Evolutionary conservation across 441 rosid species (phyloP).

Genomic region (Isatis lusitanica): DNA sequence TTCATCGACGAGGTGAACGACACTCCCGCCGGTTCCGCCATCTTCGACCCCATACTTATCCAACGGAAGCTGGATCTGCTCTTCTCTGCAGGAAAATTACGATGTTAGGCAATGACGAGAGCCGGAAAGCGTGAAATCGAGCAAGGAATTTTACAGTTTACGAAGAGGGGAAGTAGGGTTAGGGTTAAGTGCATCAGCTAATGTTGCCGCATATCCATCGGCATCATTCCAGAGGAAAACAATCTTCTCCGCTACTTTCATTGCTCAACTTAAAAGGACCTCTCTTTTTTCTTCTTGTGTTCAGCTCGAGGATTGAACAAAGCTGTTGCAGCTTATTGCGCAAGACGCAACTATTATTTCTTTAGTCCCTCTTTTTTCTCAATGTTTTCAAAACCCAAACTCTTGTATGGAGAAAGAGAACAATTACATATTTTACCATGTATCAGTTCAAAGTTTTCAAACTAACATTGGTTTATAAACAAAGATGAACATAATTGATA

Average conservation of each 20-base stretch:
- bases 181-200: conserved; percentile 51
- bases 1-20: conserved; percentile 54
- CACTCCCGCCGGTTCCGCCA: conserved; percentile 43
- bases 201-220: conserved; percentile 51
- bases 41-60: conserved; percentile 54
- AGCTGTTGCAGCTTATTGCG: background rate
- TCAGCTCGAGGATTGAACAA: background rate
- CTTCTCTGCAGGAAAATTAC: conserved; percentile 43
- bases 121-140: background rate
- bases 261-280: conserved; percentile 1
- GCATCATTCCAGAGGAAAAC: conserved; percentile 50
- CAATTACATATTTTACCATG: too few relatives aligned
- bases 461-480: background rate
- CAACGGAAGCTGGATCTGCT: conserved; percentile 56
- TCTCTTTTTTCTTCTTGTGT: too few relatives aligned
- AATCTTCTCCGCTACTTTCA: conserved; percentile 61
- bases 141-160: conserved; percentile 45
- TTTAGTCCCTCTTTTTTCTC: too few relatives aligned
- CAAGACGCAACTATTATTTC: conserved; percentile 8
- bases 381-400: background rate
- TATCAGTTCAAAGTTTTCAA: too few relatives aligned
- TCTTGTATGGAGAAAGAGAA: too few relatives aligned
- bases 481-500: background rate
- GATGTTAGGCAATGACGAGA: background rate
- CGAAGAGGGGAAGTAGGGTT: conserved; percentile 45